Evolutionary conservation across 1,284 basidiomycete genomes (phyloP).

Genomic region (Bjerkandera adusta): DNA sequence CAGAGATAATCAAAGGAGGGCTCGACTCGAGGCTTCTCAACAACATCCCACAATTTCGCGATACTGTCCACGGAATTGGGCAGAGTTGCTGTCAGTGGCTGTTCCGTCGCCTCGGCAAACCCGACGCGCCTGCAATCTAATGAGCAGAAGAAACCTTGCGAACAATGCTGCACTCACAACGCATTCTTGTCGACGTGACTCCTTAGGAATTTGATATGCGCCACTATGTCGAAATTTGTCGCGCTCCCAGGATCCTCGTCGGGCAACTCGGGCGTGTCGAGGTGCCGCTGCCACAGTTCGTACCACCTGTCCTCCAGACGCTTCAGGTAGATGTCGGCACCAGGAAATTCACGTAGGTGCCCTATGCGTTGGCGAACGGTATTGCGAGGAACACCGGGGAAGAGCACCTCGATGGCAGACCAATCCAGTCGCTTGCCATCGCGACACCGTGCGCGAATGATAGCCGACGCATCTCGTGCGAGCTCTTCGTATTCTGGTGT

Average conservation of each 20-base stretch:
- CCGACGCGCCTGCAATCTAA: constrained; percentile 57
- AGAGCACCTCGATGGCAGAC: constrained; percentile 74
- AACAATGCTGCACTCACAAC: constrained; percentile 51
- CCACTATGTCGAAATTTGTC: constrained; percentile 72
- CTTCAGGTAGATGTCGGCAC: constrained; percentile 72
- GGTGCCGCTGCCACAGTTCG: constrained; percentile 70
- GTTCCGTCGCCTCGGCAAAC: constrained; percentile 43
- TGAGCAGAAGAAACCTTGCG: constrained; percentile 15
- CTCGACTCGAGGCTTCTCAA: constrained; percentile 38
- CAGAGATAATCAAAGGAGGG: constrained; percentile 74
- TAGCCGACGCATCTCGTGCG: constrained; percentile 77
- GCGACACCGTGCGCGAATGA: constrained; percentile 79
- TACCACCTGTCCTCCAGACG: constrained; percentile 83
- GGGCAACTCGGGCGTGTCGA: constrained; percentile 63
- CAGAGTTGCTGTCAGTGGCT: constrained; percentile 37
- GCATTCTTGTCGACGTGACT: constrained; percentile 81
- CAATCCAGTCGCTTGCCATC: constrained; percentile 60
- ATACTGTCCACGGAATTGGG: constrained; percentile 49
- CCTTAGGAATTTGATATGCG: constrained; percentile 80
- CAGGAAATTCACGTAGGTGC: constrained; percentile 59
- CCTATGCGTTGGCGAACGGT: constrained; percentile 62
- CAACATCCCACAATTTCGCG: constrained; percentile 44
- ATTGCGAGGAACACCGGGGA: constrained; percentile 68
- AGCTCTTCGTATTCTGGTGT: constrained; percentile 85
- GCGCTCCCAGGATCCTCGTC: constrained; percentile 71